These are phyloP conservation scores for Garcia nutans DNA, from an alignment of 345 rosid genomes.

Conservation along the genomic window DNA sequence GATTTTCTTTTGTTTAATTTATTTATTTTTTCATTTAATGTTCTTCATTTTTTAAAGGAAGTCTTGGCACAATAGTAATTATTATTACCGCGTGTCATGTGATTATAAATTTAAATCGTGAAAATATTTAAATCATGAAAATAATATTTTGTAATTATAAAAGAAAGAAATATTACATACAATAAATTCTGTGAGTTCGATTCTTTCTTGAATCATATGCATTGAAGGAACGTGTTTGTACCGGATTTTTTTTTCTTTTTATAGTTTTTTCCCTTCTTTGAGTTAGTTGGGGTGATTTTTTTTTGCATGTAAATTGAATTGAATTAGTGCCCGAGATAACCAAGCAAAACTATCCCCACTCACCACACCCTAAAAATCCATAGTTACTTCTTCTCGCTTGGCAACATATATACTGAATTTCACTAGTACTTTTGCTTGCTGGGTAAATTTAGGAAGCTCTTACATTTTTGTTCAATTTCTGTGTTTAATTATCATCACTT, in stretches of 20 bases:
- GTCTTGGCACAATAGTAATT: too few relatives aligned
- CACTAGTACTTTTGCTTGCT: conserved; percentile 17
- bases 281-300: neutral
- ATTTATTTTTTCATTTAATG: neutral
- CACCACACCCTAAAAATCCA: conserved; percentile 16
- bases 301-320: neutral
- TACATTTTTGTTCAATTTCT: neutral
- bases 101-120: too few relatives aligned
- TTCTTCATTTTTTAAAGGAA: neutral
- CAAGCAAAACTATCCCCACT: conserved; percentile 19
- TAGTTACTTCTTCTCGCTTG: conserved; percentile 19
- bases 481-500: neutral
- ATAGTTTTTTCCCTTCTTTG: too few relatives aligned
- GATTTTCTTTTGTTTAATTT: neutral
- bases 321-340: conserved; percentile 19
- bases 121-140: too few relatives aligned
- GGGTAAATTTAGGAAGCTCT: neutral
- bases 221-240: too few relatives aligned
- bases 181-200: too few relatives aligned
- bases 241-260: too few relatives aligned
- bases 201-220: too few relatives aligned
- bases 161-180: too few relatives aligned
- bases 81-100: too few relatives aligned
- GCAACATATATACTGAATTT: conserved; percentile 13
- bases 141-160: too few relatives aligned